Evolutionary conservation across 768 basidiomycete species (phyloP), one percentile per base, ranked within the genome.

Genomic region (Macrolepiota fuliginosa): DNA sequence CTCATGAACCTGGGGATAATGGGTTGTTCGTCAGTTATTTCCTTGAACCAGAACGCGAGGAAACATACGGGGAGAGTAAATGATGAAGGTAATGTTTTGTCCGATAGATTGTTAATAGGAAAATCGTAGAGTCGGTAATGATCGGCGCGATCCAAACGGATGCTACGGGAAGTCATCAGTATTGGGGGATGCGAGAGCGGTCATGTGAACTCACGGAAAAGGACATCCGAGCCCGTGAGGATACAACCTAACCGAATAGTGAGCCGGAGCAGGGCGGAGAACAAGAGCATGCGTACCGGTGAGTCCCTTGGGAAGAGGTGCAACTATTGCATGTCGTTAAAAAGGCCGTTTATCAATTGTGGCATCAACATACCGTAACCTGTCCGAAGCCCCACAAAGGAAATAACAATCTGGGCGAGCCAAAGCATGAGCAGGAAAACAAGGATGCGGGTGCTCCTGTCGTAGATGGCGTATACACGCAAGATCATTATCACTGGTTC

Each of bases 401-500:
- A 69, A 3, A 72, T 49, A 2, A 62, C 52, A 37, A 74, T 68
- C 59, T 74, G 73, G 2, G 24, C 62, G 1, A 63, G 39, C 71
- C 68, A 72, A 5, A 74, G 54, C 0, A 62, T 27, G 36, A 70
- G 40, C 22, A 74, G 56, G 32, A 68, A 56, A 12, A 24, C 29
- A 12, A 72, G 46, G 17, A 74, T 47, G 24, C 15, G 42, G 9
- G 49, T 12, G 24, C 61, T 67, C 10, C 69, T 66, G 13, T 65
- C 63, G 54, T 72, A 74, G 11, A 74, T 64, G 9, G 73, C 73
- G 61, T 66, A 73, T 10, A 74, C 66, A 1, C 73, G 71, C 19
- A 74, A 63, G 40, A 74, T 72, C 73, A 74, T 73, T 25, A 73
- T 67, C 29, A 71, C 73, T 74, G 6, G 17, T 40, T 45, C 42